Evolutionary conservation across 2,329 filamentous ascomycete genomes (phyloP).

Genomic region (Emmonsia crescens): DNA sequence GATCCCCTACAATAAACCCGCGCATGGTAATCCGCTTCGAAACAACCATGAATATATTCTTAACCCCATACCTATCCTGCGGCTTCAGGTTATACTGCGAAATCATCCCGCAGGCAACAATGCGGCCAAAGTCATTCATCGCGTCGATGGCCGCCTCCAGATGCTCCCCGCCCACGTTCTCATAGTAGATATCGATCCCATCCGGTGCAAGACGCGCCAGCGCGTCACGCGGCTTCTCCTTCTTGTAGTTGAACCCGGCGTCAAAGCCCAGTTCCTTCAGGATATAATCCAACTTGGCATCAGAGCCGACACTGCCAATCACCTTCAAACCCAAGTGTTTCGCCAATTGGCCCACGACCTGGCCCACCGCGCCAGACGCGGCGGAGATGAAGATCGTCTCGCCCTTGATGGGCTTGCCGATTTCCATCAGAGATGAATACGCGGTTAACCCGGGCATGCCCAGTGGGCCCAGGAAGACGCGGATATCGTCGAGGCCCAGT

Average conservation of each 20-base stretch:
- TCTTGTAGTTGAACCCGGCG: slow-evolving; percentile 80
- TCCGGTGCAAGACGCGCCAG: slow-evolving; percentile 60
- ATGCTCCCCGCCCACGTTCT: slow-evolving; percentile 68
- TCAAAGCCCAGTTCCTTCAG: slow-evolving; percentile 59
- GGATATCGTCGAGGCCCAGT: slow-evolving; percentile 36
- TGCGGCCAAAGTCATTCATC: slow-evolving; percentile 56
- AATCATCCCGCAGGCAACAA: slow-evolving; percentile 59
- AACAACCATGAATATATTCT: slow-evolving; percentile 55
- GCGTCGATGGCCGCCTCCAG: slow-evolving; percentile 55
- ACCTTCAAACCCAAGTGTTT: slow-evolving; percentile 71
- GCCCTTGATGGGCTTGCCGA: slow-evolving; percentile 62
- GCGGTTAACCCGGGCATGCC: slow-evolving; percentile 72
- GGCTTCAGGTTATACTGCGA: slow-evolving; percentile 59
- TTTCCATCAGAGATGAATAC: slow-evolving; percentile 62
- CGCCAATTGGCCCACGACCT: slow-evolving; percentile 71
- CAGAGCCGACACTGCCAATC: slow-evolving; percentile 67
- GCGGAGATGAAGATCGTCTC: slow-evolving; percentile 76
- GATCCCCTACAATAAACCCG: slow-evolving; percentile 64
- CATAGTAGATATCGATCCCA: slow-evolving; percentile 74
- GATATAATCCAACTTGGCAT: slow-evolving; percentile 70
- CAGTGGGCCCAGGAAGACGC: slow-evolving; percentile 61
- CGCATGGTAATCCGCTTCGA: slow-evolving; percentile 55
- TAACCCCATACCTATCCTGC: slow-evolving; percentile 52
- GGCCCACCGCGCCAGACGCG: slow-evolving; percentile 70
- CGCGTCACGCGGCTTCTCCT: slow-evolving; percentile 57